phyloP scores from a whole-genome alignment of 2,329 filamentous ascomycete species.

The Zymoseptoria brevis region DNA sequence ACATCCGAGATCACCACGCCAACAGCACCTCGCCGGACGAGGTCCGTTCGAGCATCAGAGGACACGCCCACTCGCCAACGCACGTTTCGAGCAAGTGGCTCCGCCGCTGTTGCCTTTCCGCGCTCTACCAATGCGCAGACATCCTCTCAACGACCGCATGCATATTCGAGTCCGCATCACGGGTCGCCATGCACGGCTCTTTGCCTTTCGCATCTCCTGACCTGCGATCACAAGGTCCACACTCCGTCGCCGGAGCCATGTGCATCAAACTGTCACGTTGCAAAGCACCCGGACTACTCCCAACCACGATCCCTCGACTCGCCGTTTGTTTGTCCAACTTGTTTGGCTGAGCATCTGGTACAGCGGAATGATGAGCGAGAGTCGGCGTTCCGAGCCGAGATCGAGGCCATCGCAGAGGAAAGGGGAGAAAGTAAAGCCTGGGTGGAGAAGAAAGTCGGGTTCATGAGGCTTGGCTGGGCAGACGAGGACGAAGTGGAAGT shows the following conservation, averaged over 20 bases:
- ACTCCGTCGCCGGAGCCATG: neutral
- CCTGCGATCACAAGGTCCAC: neutral
- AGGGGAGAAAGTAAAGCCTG: neutral
- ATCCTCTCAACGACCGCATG: neutral
- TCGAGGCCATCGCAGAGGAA: neutral
- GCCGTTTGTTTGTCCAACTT: neutral
- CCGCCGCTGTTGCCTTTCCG: neutral
- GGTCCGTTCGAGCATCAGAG: neutral
- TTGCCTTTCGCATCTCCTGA: neutral
- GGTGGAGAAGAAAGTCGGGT: neutral
- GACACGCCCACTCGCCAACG: neutral
- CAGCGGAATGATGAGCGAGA: neutral
- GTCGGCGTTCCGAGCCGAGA: neutral
- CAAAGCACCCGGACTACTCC: neutral
- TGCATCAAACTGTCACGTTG: neutral
- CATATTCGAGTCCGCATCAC: neutral
- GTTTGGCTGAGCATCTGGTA: neutral
- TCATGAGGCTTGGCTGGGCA: neutral
- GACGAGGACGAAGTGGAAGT: neutral
- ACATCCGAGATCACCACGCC: neutral
- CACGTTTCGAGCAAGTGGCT: neutral
- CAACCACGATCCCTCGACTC: neutral
- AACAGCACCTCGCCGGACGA: neutral
- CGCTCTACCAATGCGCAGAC: neutral
- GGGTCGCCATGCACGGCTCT: neutral